Conservation (phyloP, 2,329 filamentous ascomycete species). For the Xylariaceae sp. region DNA sequence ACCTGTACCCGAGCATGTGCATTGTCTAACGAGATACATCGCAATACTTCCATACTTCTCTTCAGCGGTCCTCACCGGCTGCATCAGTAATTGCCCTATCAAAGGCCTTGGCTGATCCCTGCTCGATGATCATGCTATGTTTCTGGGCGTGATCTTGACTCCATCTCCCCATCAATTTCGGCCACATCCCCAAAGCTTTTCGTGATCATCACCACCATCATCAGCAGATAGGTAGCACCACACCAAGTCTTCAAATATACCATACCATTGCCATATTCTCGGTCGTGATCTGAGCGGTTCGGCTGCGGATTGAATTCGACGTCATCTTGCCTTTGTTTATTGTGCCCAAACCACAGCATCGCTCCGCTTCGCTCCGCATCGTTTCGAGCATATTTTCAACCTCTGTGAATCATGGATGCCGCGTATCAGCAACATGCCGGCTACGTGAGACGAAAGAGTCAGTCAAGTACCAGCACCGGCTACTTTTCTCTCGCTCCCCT, state of each 20-base stretch:
- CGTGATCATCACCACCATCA: not conserved
- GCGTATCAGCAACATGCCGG: slow-evolving; percentile 57
- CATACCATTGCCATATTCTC: not conserved
- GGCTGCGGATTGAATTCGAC: not conserved
- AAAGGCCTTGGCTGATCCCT: not conserved
- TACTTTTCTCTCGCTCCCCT: slow-evolving; percentile 60
- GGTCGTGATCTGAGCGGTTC: not conserved
- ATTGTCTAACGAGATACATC: too few species aligned
- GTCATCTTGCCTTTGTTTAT: not conserved
- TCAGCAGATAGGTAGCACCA: not conserved
- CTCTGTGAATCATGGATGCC: slow-evolving; percentile 46
- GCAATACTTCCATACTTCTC: too few species aligned
- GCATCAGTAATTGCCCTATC: not conserved
- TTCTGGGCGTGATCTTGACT: slow-evolving; percentile 9
- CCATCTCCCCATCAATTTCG: slow-evolving; percentile 15
- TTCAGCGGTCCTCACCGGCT: too few species aligned
- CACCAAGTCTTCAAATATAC: not conserved
- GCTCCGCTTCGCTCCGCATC: not conserved
- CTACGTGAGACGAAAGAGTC: slow-evolving; percentile 52
- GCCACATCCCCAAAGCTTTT: slow-evolving; percentile 8
- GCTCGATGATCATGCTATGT: not conserved
- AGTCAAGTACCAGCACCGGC: slow-evolving; percentile 54
- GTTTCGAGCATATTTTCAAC: not conserved
- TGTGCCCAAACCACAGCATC: not conserved
- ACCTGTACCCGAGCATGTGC: too few species aligned